Evolutionary conservation across 805 yeast genomes (phyloP), one percentile per base, ranked within the genome.

Genomic region (Saccharomycopsis olivae): DNA sequence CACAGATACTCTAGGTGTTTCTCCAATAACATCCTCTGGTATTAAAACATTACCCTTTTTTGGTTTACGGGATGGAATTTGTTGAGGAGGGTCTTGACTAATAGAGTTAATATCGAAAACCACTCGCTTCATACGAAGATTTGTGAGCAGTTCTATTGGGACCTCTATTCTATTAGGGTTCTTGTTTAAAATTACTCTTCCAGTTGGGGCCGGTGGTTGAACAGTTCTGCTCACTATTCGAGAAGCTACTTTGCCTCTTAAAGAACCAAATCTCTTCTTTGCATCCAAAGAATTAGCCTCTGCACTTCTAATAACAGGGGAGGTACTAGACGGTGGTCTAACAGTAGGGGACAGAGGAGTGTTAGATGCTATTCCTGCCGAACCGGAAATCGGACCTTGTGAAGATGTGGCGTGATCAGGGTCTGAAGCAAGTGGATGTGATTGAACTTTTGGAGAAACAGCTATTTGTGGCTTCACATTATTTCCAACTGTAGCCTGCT

Each of bases 21-120:
- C 76, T 15, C 65, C 56, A 23, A 63, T 44, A 46, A 80, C 51
- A 52, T 83, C 89, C 33, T 79, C 84, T 0, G 88, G 85, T 14
- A 72, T 66, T 9, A 71, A 66, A 17, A 79, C 87, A 53, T 85
- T 80, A 5, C 96, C 96, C 50, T 70, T 68, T 48, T 78, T 67
- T 5, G 96, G 96, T 44, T 68, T 70, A 53, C 94, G 64, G 1
- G 94, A 81, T 2, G 96, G 96, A 46, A 88, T 82, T 55, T 87
- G 95, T 53, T 88, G 96, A 1, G 95, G 95, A 2, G 96, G 96
- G 57, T 88, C 96, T 46, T 65, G 66, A 0, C 66, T 68, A 46
- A 86, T 71, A 38, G 78, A 74, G 37, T 82, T 82, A 3, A 85
- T 67, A 0, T 92, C 86, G 58, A 88, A 88, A 0, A 75, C 69